Conservation (phyloP, 164 flowering plant genomes). For the Magnolia officinalis region DNA sequence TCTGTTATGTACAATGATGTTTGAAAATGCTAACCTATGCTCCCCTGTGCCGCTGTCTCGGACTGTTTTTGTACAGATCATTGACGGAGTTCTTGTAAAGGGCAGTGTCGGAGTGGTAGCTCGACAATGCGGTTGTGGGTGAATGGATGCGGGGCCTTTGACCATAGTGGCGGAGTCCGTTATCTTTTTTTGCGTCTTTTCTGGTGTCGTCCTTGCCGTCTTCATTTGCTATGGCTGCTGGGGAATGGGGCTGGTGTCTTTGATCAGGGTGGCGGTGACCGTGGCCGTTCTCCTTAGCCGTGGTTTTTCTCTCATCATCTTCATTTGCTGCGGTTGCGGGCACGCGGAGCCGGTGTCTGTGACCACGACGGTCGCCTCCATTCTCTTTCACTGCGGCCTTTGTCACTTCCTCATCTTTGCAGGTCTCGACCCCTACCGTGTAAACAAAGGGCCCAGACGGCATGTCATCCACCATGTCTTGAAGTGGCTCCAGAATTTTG, state of each 20-base stretch:
- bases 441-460: conserved; percentile 60
- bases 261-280: neutral
- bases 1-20: conserved; percentile 1
- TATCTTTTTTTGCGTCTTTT: neutral
- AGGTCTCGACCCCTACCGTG: conserved; percentile 26
- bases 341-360: neutral
- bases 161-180: neutral
- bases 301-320: neutral
- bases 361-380: neutral
- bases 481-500: conserved; percentile 49
- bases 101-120: conserved; percentile 6
- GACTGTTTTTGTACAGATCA: neutral
- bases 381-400: neutral
- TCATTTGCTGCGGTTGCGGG: neutral
- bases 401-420: neutral
- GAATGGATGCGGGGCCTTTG: neutral
- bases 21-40: neutral
- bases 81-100: conserved; percentile 2
- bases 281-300: neutral
- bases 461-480: conserved; percentile 43
- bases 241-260: neutral
- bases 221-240: neutral
- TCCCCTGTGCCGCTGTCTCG: neutral
- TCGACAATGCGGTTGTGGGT: neutral
- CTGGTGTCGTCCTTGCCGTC: neutral